Conservation (phyloP, 129 eudicot genomes). For the Escallonia herrerae region DNA sequence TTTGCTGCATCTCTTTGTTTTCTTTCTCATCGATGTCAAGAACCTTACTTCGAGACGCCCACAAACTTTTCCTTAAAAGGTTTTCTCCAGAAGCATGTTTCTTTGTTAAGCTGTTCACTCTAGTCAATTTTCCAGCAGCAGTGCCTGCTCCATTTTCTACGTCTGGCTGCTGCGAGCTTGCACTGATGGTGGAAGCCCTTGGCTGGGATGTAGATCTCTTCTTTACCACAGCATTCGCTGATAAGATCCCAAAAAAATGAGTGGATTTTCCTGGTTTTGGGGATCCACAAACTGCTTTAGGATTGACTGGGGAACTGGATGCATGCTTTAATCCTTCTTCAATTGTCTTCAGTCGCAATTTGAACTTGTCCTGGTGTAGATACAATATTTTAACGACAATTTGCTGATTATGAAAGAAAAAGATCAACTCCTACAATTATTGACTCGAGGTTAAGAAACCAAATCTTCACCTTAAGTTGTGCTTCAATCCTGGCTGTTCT, state of each 20-base stretch:
- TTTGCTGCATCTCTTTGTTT: conserved; percentile 35
- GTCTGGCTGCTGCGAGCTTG: conserved; percentile 27
- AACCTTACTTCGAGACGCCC: conserved; percentile 64
- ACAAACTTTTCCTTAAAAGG: conserved; percentile 43
- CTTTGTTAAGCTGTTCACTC: conserved; percentile 28
- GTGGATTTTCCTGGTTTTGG: conserved; percentile 40
- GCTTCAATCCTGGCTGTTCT: conserved; percentile 90
- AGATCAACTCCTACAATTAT: background rate
- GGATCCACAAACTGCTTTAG: conserved; percentile 26
- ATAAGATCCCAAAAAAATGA: conserved; percentile 43
- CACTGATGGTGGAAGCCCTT: conserved; percentile 42
- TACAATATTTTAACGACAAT: background rate
- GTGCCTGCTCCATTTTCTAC: conserved; percentile 17
- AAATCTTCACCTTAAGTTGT: conserved; percentile 53
- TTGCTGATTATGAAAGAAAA: background rate
- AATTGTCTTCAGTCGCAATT: conserved; percentile 71
- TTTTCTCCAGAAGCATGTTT: conserved; percentile 32
- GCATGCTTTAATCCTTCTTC: conserved; percentile 79
- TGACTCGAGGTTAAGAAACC: background rate
- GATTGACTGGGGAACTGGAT: conserved; percentile 21
- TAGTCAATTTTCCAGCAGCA: conserved; percentile 17
- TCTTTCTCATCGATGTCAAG: conserved; percentile 46
- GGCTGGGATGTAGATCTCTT: conserved; percentile 81
- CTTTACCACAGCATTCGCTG: conserved; percentile 41
- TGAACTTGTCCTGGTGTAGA: conserved; percentile 55